phyloP scores from a whole-genome alignment of 2,329 filamentous ascomycete genomes.

The Ascochyta pisi region DNA sequence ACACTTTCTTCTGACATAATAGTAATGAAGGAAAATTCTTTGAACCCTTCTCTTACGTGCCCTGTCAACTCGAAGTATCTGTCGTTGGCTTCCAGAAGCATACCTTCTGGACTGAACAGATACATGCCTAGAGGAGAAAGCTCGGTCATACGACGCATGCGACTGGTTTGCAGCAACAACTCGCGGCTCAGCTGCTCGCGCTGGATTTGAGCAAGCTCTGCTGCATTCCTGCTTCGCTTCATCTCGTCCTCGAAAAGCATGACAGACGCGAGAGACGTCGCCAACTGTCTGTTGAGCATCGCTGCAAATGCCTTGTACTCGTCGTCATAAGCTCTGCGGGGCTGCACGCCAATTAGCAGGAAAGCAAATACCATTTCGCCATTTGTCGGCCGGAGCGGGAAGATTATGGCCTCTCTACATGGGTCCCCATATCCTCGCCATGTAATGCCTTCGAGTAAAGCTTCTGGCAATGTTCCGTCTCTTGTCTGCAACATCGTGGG shows the following conservation, averaged over 20 bases:
- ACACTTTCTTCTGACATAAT: constrained; percentile 49
- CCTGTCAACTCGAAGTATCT: constrained; percentile 59
- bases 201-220: constrained; percentile 37
- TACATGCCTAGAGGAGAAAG: constrained; percentile 45
- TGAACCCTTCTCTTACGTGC: constrained; percentile 47
- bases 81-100: constrained; percentile 54
- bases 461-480: constrained; percentile 37
- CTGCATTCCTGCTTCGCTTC: constrained; percentile 33
- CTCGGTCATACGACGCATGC: constrained; percentile 46
- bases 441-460: constrained; percentile 35
- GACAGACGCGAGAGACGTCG: constrained; percentile 44
- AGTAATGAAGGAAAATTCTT: constrained; percentile 54
- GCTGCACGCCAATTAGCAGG: constrained; percentile 42
- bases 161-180: constrained; percentile 39
- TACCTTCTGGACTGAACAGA: constrained; percentile 48
- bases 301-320: constrained; percentile 41
- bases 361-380: constrained; percentile 42
- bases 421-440: constrained; percentile 46
- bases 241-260: constrained; percentile 45
- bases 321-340: constrained; percentile 43
- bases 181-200: constrained; percentile 38
- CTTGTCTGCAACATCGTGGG: constrained; percentile 35
- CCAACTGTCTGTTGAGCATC: constrained; percentile 43
- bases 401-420: constrained; percentile 42
- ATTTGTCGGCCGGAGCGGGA: constrained; percentile 42